Base-by-base conservation (phyloP, 352 stramenopile species). In the Peronospora belbahrii region DNA sequence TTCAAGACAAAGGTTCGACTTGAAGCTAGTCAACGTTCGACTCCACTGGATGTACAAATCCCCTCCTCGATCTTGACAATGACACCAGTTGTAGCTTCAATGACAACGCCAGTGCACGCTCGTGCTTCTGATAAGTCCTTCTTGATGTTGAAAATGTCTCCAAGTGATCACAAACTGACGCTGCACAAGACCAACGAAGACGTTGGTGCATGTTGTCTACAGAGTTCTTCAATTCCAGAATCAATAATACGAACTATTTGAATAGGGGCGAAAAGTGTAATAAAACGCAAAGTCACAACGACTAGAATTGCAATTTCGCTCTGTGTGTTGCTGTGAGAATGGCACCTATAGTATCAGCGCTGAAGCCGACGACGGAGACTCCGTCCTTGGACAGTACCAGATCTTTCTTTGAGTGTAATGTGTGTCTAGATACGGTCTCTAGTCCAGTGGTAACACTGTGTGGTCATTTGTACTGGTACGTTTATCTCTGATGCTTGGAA, bases 371-470 rank as follows among this genome's bases (percentile, higher is more conserved):
- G 23, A 8, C 40, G 17, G 25, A 43, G 7, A 38, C 46, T 23
- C 51, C 55, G 52, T 27, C 43, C 15, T 42, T 33, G n/a, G 52
- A 50, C 52, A 59, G 38, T 14, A 30, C 19, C 4, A 70, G 62
- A 23, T 40, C 53, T 25, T 48, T 48, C 7, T 94, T 94, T 40
- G 83, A 94, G 54, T 96, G 85, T 67, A 96, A 95, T 55, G 88
- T 96, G 54, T 96, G 85, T 46, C 68, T 96, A 24, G 84, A 94
- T 48, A 71, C 65, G 32, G 84, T 95, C 13, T 73, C 67, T 25
- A 89, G 84, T 38, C 84, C 85, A 7, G 82, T 96, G 9, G 84
- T 96, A 42, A 96, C 85, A 30, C 74, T 91, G 30, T 96, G 85
- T 39, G 85, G 85, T 7, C 85, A 96, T 63, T 62, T 96, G 25